Evolutionary conservation across 306 rosid species (phyloP), one percentile per base, ranked within the genome.

Genomic region (Rubus idaeus): DNA sequence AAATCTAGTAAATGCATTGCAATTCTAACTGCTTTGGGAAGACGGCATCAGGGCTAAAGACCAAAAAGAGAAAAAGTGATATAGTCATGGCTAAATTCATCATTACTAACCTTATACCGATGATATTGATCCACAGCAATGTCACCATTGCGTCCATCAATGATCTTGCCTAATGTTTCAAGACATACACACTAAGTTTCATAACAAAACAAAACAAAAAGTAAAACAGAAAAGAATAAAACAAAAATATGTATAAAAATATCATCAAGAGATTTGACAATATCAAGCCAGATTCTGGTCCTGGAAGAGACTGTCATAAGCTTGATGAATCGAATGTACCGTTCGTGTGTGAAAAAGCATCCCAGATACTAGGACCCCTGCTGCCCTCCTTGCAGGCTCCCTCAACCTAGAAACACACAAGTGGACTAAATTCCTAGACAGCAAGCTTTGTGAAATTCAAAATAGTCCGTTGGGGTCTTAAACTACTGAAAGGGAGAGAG

Each of bases 71-170:
- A 30, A 62, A 26, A 76, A 76, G 60, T 41, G 23, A 70, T 9
- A 67, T 35, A 47, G 37, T 49, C 51, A 69, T 53, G 45, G 20
- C 40, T 8, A 53, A 30, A 50, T 41, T 41, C 35, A 57, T 84
- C 50, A 75, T 37, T 57, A 79, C 90, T 73, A 78, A 91, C 98
- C 98, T 85, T 85, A 77, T 88, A 94, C 53, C 85, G 89, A 80
- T 94, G 95, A 84, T 90, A 94, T 75, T 94, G 98, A 80, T 92
- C 96, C 78, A 91, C 96, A 61, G 98, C 96, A 64, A 84, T 89
- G 76, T 94, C 96, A 6, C 96, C 97, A 77, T 88, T 94, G 88
- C 98, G 80, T 76, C 78, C 81, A 77, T 94, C 97, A 65, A 87
- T 9, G 68, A 91, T 84, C 68, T 89, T 91, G 30, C 96, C 97